Conservation (phyloP, 2,329 filamentous ascomycete genomes). For the Pyricularia grisea region DNA sequence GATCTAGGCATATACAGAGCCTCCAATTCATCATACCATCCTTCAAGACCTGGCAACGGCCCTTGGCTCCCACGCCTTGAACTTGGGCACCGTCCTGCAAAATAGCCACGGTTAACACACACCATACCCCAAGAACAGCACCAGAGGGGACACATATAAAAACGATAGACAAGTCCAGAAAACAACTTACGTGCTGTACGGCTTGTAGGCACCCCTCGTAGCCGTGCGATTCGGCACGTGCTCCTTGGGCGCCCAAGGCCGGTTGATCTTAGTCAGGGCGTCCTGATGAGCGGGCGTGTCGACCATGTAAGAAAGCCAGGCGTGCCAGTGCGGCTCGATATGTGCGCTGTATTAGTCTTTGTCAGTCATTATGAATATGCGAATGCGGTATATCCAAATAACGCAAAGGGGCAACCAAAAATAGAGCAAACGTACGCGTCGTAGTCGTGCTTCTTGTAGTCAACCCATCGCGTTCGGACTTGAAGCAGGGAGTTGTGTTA, state of each 20-base stretch:
- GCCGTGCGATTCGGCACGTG: constrained; percentile 67
- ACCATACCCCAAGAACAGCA: not conserved
- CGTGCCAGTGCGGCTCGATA: constrained; percentile 95
- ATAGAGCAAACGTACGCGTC: constrained; percentile 49
- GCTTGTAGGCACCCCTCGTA: constrained; percentile 73
- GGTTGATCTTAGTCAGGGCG: constrained; percentile 42
- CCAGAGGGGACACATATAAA: not conserved
- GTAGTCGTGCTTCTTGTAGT: constrained; percentile 83
- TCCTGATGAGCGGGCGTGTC: constrained; percentile 79
- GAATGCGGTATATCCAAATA: not conserved
- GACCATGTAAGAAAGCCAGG: constrained; percentile 91
- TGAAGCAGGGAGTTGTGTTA: constrained; percentile 1
- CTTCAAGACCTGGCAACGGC: constrained; percentile 18
- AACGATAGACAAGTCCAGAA: not conserved
- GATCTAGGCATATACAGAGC: not conserved
- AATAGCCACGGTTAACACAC: not conserved
- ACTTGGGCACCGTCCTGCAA: constrained; percentile 23
- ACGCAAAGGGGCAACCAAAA: constrained; percentile 3
- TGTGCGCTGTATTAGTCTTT: constrained; percentile 45
- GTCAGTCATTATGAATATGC: not conserved
- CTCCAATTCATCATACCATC: not conserved
- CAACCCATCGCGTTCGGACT: constrained; percentile 96
- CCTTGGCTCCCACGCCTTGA: constrained; percentile 23
- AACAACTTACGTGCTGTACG: constrained; percentile 81
- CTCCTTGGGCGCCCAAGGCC: constrained; percentile 67